These are phyloP conservation scores for Thermothielavioides terrestris DNA, from an alignment of 495 filamentous ascomycete genomes.

Conservation along the genomic window DNA sequence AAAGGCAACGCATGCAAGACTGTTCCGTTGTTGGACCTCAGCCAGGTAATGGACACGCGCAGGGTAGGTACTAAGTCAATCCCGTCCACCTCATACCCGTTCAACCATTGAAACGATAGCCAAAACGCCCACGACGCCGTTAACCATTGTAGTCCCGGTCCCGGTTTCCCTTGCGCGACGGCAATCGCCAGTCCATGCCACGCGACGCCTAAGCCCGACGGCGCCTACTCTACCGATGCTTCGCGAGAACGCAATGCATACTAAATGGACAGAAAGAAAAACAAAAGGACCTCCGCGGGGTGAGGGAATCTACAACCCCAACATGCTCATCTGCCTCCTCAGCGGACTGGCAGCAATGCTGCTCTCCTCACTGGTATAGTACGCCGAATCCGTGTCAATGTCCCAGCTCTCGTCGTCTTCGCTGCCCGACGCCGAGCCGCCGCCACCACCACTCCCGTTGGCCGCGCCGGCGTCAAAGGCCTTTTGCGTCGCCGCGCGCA, in stretches of 20 bases:
- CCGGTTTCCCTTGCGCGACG: too few relatives aligned
- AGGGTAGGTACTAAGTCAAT: too few relatives aligned
- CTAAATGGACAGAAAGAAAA: not conserved
- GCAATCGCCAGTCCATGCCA: too few relatives aligned
- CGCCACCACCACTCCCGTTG: slow-evolving; percentile 28
- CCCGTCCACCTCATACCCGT: too few relatives aligned
- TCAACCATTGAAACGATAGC: too few relatives aligned
- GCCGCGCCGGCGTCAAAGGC: slow-evolving; percentile 49
- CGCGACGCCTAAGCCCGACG: too few relatives aligned
- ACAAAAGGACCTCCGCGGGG: not conserved
- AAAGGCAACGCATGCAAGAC: too few relatives aligned
- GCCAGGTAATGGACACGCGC: too few relatives aligned
- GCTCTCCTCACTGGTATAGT: slow-evolving; percentile 54
- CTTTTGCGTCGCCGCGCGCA: slow-evolving; percentile 76
- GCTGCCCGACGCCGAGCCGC: slow-evolving; percentile 11
- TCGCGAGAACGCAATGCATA: not conserved
- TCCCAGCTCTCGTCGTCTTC: slow-evolving; percentile 60
- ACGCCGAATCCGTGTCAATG: slow-evolving; percentile 72
- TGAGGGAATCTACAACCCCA: slow-evolving; percentile 32
- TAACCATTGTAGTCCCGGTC: too few relatives aligned
- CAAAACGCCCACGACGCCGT: too few relatives aligned
- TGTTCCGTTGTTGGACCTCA: too few relatives aligned
- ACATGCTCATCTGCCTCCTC: slow-evolving; percentile 58
- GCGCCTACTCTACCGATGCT: too few relatives aligned
- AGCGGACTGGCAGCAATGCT: slow-evolving; percentile 56